Evolutionary conservation across 176 grass and related monocot species (phyloP).

Genomic region (Hsuehochloa calcarea): DNA sequence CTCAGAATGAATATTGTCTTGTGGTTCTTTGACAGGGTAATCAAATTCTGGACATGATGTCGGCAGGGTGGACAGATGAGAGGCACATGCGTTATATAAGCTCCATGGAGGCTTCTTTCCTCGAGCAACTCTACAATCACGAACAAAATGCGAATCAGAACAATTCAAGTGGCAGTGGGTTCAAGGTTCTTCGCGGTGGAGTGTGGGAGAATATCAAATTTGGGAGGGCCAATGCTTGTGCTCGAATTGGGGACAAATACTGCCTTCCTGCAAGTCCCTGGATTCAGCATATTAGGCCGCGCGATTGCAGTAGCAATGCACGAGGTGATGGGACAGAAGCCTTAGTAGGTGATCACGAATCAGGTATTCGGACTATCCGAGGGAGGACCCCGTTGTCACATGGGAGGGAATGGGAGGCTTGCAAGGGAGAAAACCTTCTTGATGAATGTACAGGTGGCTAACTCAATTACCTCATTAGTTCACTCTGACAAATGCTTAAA

Average conservation of each 20-base stretch:
- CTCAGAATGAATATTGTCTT: neutral
- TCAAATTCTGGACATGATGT: slow-evolving; percentile 26
- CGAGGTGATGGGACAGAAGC: slow-evolving; percentile 3
- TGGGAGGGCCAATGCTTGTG: slow-evolving; percentile 32
- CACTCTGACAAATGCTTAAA: neutral
- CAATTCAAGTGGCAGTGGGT: neutral
- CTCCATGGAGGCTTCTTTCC: slow-evolving; percentile 63
- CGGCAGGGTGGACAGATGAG: slow-evolving; percentile 65
- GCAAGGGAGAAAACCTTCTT: slow-evolving; percentile 17
- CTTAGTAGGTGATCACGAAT: slow-evolving; percentile 30
- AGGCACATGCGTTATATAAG: slow-evolving; percentile 58
- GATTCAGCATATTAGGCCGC: slow-evolving; percentile 58
- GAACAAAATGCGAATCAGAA: neutral
- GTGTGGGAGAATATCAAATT: slow-evolving; percentile 57
- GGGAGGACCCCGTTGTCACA: slow-evolving; percentile 18
- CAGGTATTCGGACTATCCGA: slow-evolving; percentile 32
- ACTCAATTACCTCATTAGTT: slow-evolving; percentile 21
- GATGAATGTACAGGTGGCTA: slow-evolving; percentile 43
- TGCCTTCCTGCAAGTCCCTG: slow-evolving; percentile 51
- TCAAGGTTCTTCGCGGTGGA: slow-evolving; percentile 62
- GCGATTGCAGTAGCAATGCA: slow-evolving; percentile 22
- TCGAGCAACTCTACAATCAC: slow-evolving; percentile 43
- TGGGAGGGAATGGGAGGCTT: slow-evolving; percentile 39
- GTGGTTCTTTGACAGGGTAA: slow-evolving; percentile 42
- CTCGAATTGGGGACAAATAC: slow-evolving; percentile 20